Evolutionary conservation across 2,329 filamentous ascomycete species (phyloP), one percentile per base, ranked within the genome.

Genomic region (Pyrenophora teres): DNA sequence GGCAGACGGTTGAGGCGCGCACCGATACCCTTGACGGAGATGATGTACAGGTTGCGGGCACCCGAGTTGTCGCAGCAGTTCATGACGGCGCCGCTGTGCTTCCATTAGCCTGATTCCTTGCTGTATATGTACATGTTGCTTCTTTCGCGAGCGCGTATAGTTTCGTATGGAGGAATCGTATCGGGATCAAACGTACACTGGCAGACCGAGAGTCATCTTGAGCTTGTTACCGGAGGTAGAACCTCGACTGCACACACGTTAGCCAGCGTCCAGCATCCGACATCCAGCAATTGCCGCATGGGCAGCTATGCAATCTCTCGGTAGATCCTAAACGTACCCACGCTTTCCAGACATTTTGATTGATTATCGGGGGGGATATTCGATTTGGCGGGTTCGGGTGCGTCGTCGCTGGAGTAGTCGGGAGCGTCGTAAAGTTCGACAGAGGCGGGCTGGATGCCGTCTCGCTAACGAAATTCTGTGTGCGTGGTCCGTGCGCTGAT

Each of bases 141-240:
- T 42, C 45, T 35, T 43, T 48, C 50, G 51, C 44, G 21, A 37
- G 45, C 51, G 38, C 40, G 4, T 5, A 18, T 18, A 32, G 19
- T 5, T 13, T 52, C 40, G 53, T 30, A 30, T 42, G 45, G 44
- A 51, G 44, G 41, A 45, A 59, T 62, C 56, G 63, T 50, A 55
- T 53, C 56, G 57, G 56, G 54, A 49, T 52, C 50, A 44, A 56
- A 90, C 92, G 80, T 96, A 97, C 92, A 96, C 92, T 82, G 94
- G 94, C 76, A 99, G 92, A 97, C 91, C 94, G 82, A 99, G 91
- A 80, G 94, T 97, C 94, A 99, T 99, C 90, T 96, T 97, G 76
- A 97, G 90, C 90, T 99, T 99, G 90, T 95, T 95, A 87, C 94
- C 94, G 77, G 92, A 89, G 85, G 91, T 89, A 89, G 89, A 90